Base-by-base conservation (phyloP, 2,329 filamentous ascomycete species). In the Nannizziopsis arthrosporioides region DNA sequence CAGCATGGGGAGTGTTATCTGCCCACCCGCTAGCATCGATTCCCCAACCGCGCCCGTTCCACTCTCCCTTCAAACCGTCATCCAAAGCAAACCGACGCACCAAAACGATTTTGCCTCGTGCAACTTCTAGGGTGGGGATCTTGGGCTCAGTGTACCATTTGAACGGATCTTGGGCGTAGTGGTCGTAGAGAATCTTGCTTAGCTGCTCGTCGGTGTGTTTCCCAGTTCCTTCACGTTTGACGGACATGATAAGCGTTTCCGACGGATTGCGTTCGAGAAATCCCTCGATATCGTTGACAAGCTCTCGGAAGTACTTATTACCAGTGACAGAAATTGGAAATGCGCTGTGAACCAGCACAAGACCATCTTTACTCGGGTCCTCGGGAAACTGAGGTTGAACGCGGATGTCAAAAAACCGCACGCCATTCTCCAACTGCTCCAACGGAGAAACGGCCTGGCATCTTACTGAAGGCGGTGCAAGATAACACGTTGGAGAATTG, bases 371-470 rank as follows among this genome's bases (percentile, higher is more conserved):
- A 53, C 73, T 71, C 0, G 68, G 62, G 46, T 83, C 73, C 1
- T 75, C 69, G 1, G 78, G 73, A 45, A 71, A 71, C 27, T 74
- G 71, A 1, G 80, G 79, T 57, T 84, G 81, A 1, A 95, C 84
- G 44, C 92, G 81, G 53, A 98, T 78, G 63, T 98, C 92, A 56
- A 98, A 81, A 73, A 95, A 96, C 44, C 92, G 86, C 40, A 96
- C 84, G 22, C 92, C 92, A 62, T 94, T 90, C 49, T 81, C 73
- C 22, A 98, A 78, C 67, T 98, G 92, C 46, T 82, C 78, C 42
- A 74, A 72, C 4, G 93, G 75, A 52, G 78, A 73, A 14, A 89
- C 86, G 31, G 85, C 82, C 68, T 98, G 92, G 66, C 92, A 96
- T 35, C 92, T 84, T 34, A 96, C 92, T 1, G 87, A 94, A 1